Conservation (phyloP, 164 flowering plant genomes). For the Cinnamomum chago region DNA sequence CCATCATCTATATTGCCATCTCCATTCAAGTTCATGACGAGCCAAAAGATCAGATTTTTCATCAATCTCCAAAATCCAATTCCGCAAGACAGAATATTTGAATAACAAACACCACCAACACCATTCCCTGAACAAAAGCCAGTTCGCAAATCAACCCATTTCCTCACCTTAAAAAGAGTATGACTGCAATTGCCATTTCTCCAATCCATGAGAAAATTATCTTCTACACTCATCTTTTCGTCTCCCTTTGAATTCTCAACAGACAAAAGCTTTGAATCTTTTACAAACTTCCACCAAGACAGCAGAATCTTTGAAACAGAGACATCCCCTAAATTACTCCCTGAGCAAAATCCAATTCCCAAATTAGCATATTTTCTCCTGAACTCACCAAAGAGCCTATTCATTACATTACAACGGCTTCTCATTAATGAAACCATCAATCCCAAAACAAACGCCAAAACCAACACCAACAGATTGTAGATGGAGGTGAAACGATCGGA, state of each 20-base stretch:
- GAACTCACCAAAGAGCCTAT: constrained; percentile 20
- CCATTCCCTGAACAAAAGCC: constrained; percentile 24
- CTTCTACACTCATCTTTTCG: not conserved
- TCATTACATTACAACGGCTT: constrained; percentile 19
- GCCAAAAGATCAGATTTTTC: too few species aligned
- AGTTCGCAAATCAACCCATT: not conserved
- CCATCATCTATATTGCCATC: not conserved
- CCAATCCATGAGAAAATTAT: not conserved
- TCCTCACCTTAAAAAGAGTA: not conserved
- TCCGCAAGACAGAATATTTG: constrained; percentile 13
- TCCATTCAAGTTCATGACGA: too few species aligned
- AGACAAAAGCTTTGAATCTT: not conserved
- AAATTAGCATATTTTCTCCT: constrained; percentile 12
- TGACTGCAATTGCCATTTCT: not conserved
- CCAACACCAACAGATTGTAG: constrained; percentile 23
- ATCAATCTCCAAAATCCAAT: too few species aligned
- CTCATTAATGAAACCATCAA: constrained; percentile 7
- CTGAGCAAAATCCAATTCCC: constrained; percentile 25
- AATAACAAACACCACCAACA: constrained; percentile 13
- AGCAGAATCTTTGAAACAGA: constrained; percentile 8
- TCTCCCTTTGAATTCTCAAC: not conserved
- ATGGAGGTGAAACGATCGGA: constrained; percentile 28
- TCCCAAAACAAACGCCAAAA: constrained; percentile 27
- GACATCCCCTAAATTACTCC: constrained; percentile 15
- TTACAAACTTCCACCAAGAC: constrained; percentile 5